Percentiles rank a stretch among this genome's conserved stretches.
Evolutionary conservation across 2,329 filamentous ascomycete genomes (phyloP).

Genomic region (Monosporascus sp.): DNA sequence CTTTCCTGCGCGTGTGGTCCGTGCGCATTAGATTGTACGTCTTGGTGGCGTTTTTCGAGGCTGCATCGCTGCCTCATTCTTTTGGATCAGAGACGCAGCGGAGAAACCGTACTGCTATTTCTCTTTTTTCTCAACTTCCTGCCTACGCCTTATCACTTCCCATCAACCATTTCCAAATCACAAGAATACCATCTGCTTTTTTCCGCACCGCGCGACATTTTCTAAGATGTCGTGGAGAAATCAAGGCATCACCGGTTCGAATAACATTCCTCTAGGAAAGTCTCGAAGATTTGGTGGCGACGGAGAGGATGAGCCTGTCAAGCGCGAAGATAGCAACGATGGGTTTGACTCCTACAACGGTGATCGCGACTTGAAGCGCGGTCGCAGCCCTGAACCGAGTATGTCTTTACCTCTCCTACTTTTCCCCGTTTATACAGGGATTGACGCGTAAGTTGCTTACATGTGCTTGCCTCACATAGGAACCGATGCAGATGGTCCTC

Average conservation of each 20-base stretch:
- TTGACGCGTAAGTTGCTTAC: constrained; percentile 13
- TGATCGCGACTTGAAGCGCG: constrained; percentile 67
- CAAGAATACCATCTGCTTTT: background rate
- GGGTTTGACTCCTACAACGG: constrained; percentile 35
- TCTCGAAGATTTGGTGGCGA: constrained; percentile 73
- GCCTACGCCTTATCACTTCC: background rate
- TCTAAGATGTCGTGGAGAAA: constrained; percentile 59
- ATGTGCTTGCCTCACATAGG: constrained; percentile 30
- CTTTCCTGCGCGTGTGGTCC: background rate
- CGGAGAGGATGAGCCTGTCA: constrained; percentile 28
- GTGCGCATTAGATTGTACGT: background rate
- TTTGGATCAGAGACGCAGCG: background rate
- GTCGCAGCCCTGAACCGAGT: constrained; percentile 85
- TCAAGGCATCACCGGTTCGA: constrained; percentile 91
- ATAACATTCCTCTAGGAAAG: constrained; percentile 92
- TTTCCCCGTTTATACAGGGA: background rate
- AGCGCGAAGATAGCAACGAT: constrained; percentile 22
- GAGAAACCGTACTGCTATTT: background rate
- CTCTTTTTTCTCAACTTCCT: background rate
- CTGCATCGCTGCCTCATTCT: too few species aligned
- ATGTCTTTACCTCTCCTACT: constrained; percentile 29
- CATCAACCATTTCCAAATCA: background rate
- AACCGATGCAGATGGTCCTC: constrained; percentile 65
- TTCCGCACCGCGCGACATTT: constrained; percentile 1
- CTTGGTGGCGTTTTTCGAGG: too few species aligned